Base-by-base conservation (phyloP, 2,329 filamentous ascomycete genomes). In the Geosmithia flava region DNA sequence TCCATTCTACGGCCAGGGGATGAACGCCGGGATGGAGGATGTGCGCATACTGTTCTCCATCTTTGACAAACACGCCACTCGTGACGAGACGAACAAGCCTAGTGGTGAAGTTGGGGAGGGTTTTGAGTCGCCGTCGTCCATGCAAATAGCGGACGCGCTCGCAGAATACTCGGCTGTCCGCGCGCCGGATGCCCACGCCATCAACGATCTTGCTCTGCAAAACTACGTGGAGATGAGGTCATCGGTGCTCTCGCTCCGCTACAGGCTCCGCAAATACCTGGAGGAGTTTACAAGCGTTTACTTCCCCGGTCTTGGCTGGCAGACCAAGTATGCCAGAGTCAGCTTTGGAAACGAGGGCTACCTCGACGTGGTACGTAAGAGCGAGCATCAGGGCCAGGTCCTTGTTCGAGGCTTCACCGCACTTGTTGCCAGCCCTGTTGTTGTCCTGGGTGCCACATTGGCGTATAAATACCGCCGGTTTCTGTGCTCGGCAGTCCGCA, bases 1-100 rank as follows among this genome's bases (percentile, higher is more conserved):
- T 0, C 93, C 93, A 0, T 98, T 98, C 66, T 98, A 97, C 63
- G 93, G 93, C 0, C 93, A 98, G 64, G 93, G 93, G 39, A 94
- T 98, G 82, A 98, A 98, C 59, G 86, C 93, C 0, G 93, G 93
- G 1, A 78, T 98, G 42, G 93, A 98, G 68, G 91, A 96, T 58
- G 89, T 98, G 13, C 81, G 85, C 7, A 81, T 95, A 5, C 76
- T 98, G 1, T 98, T 95, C 65, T 79, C 82, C 1, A 74, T 85
- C 42, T 72, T 97, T 1, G 90, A 96, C 65, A 76, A 78, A 54
- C 72, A 89, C 54, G 68, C 72, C 1, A 64, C 62, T 37, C 56
- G 67, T 7, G 58, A 65, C 19, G 70, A 76, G 43, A 65, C 65
- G 47, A 74, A 73, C 47, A 63, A 70, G 23, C 48, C 58, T 20